These are phyloP conservation scores for Styphnolobium japonicum DNA, from an alignment of 306 rosid genomes.

Conservation along the genomic window DNA sequence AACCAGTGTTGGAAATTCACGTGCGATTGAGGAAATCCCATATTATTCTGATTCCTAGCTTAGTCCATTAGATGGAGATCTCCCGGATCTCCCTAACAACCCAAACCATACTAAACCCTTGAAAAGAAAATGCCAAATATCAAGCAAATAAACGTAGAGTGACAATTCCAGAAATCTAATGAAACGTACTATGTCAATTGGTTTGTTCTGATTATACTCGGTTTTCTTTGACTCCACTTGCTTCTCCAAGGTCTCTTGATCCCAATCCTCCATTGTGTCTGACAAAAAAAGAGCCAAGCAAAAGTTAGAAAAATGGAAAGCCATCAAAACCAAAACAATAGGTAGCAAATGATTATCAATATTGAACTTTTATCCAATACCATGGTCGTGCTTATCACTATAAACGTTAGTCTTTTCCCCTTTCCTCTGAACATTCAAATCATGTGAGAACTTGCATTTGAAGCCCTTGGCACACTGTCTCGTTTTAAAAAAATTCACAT, in stretches of 20 bases:
- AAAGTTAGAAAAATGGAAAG: not conserved
- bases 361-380: slow-evolving; percentile 19
- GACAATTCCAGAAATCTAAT: too few species aligned
- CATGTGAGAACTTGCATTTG: slow-evolving; percentile 80
- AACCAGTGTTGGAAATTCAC: too few species aligned
- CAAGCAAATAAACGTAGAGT: slow-evolving; percentile 22
- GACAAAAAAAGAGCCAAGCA: not conserved
- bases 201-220: too few species aligned
- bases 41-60: too few species aligned
- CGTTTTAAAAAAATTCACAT: too few species aligned
- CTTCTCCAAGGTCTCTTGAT: slow-evolving; percentile 69
- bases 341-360: not conserved
- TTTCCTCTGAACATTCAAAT: slow-evolving; percentile 75
- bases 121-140: not conserved
- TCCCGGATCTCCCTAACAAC: too few species aligned
- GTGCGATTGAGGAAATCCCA: too few species aligned
- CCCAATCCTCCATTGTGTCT: slow-evolving; percentile 86
- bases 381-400: slow-evolving; percentile 67
- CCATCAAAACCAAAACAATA: not conserved
- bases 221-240: slow-evolving; percentile 64
- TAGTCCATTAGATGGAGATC: too few species aligned
- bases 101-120: not conserved
- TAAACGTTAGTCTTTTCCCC: slow-evolving; percentile 77
- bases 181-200: too few species aligned
- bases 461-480: too few species aligned